Base-by-base conservation (phyloP, 192 early-diverging fungal species). In the Chytriomyces confervae region DNA sequence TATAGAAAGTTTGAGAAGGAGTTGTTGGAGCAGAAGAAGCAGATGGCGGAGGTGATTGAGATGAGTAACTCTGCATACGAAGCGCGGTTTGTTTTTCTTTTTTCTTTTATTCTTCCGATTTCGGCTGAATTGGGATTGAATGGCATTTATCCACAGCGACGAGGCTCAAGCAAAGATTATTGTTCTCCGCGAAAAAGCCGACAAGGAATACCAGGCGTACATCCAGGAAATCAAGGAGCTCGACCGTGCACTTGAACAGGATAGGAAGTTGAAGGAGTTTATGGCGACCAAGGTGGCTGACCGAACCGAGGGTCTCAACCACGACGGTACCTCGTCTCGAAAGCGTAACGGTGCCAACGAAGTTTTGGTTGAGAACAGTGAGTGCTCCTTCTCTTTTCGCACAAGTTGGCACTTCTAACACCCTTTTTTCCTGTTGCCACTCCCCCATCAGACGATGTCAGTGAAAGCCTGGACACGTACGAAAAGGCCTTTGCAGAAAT, bases 21-120 rank as follows among this genome's bases (percentile, higher is more conserved):
- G 71, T 69, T 90, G 45, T 72, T 78, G 65, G 86, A 89, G 66
- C 86, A 88, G 75, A 90, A 90, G 76, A 89, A 87, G 69, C 73
- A 78, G 36, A 90, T 90, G 89, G 88, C 89, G 6, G 88, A 90
- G 62, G 87, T 89, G 16, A 90, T 90, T 62, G 89, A 90, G 71
- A 75, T 79, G 36, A 88, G 86, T 67, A 90, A 89, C 67, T 79
- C 86, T 11, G 89, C 89, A 0, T 90, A 90, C 61, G 89, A 90
- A 65, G 86, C 86, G 23, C 62, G 89, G 89, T 90, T 63, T 51
- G 16, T 70, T 13, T 60, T 74, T 36, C 29, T 36, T 36, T 36
- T 36, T 2, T 36, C 2, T 36, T 36, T 36, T 36, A n/a, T 36
- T 36, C 29, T 36, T 36, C 49, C 5, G 23, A 62, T 65, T 47